Evolutionary conservation across 2,329 filamentous ascomycete species (phyloP).

Genomic region (Fusarium brachygibbosum): DNA sequence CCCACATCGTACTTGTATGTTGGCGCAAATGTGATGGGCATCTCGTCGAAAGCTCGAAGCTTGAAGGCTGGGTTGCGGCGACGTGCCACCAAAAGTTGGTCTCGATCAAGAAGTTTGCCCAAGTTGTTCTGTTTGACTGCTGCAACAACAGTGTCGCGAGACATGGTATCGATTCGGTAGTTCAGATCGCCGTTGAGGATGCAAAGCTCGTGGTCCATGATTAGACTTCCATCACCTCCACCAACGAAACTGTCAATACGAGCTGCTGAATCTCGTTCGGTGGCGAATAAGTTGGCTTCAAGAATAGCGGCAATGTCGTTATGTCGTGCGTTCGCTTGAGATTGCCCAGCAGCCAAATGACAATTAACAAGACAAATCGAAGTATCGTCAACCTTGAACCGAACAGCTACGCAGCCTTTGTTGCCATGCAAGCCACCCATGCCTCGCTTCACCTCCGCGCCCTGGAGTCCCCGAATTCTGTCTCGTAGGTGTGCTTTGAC

Average conservation of each 20-base stretch:
- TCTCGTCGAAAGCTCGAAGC: slow-evolving; percentile 89
- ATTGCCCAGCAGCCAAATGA: slow-evolving; percentile 94
- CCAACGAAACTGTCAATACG: slow-evolving; percentile 85
- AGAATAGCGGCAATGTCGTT: slow-evolving; percentile 93
- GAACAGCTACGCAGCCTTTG: slow-evolving; percentile 91
- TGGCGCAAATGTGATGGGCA: slow-evolving; percentile 90
- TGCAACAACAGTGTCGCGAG: slow-evolving; percentile 89
- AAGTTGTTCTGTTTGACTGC: slow-evolving; percentile 87
- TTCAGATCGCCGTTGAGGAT: slow-evolving; percentile 96
- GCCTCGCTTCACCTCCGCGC: slow-evolving; percentile 90
- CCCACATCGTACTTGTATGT: slow-evolving; percentile 99
- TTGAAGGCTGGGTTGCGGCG: slow-evolving; percentile 92
- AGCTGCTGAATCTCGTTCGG: slow-evolving; percentile 74
- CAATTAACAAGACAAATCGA: slow-evolving; percentile 98
- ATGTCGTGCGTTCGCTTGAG: slow-evolving; percentile 89
- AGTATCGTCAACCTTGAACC: slow-evolving; percentile 94
- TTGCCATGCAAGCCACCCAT: slow-evolving; percentile 97
- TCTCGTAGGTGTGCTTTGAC: slow-evolving; percentile 83
- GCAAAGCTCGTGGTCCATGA: slow-evolving; percentile 97
- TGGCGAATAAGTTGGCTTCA: slow-evolving; percentile 80
- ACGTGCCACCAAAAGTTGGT: slow-evolving; percentile 90
- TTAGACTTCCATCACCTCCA: slow-evolving; percentile 95
- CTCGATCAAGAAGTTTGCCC: slow-evolving; percentile 87
- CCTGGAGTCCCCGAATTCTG: slow-evolving; percentile 82
- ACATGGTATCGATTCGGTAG: slow-evolving; percentile 98